Evolutionary conservation across 2,329 filamentous ascomycete genomes (phyloP).

Genomic region (Pseudogymnoascus sp.): DNA sequence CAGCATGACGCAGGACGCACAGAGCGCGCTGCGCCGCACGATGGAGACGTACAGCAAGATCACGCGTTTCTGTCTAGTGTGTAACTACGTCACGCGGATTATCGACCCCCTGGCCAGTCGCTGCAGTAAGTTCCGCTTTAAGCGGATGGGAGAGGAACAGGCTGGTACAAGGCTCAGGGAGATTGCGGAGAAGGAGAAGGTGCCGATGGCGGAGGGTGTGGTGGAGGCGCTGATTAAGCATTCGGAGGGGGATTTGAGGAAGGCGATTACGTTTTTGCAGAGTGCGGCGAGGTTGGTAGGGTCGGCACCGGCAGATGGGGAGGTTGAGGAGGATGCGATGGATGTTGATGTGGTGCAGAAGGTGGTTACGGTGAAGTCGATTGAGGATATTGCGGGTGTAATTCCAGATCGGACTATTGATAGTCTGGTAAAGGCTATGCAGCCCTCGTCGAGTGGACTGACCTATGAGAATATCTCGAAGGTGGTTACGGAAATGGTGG

Average conservation of each 20-base stretch:
- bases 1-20: slow-evolving; percentile 97
- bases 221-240: slow-evolving; percentile 77
- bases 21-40: slow-evolving; percentile 81
- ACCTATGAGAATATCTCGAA: slow-evolving; percentile 68
- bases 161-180: slow-evolving; percentile 69
- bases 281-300: slow-evolving; percentile 85
- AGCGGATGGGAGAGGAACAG: slow-evolving; percentile 82
- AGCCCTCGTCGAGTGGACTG: slow-evolving; percentile 54
- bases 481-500: slow-evolving; percentile 82
- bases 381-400: slow-evolving; percentile 94
- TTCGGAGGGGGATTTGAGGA: slow-evolving; percentile 88
- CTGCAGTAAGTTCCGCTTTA: slow-evolving; percentile 97
- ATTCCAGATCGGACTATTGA: slow-evolving; percentile 72
- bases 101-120: slow-evolving; percentile 91
- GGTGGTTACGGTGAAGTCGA: slow-evolving; percentile 68
- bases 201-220: slow-evolving; percentile 68
- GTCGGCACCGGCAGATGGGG: slow-evolving; percentile 34
- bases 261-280: slow-evolving; percentile 93
- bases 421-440: slow-evolving; percentile 63
- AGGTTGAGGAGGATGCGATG: slow-evolving; percentile 35
- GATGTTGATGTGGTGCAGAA: slow-evolving; percentile 41
- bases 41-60: slow-evolving; percentile 99
- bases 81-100: slow-evolving; percentile 97
- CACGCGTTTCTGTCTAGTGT: slow-evolving; percentile 93
- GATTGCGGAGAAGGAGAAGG: slow-evolving; percentile 72